These are phyloP conservation scores for Patellifolia procumbens DNA, from an alignment of 179 eudicot genomes.

Conservation along the genomic window DNA sequence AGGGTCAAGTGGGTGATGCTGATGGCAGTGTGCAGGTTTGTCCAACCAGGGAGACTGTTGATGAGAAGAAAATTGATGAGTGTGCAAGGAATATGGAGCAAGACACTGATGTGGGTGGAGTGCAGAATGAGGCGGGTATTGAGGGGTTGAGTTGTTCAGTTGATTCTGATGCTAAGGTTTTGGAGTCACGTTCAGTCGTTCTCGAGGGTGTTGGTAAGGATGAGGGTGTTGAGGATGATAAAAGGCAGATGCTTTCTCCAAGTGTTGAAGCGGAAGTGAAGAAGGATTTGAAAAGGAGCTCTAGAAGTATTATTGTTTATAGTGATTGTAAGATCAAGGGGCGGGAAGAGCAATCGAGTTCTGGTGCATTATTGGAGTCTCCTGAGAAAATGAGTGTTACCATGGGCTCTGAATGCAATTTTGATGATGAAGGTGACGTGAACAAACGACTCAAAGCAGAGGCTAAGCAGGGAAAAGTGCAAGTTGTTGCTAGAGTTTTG, in stretches of 20 bases:
- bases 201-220: conserved; percentile 9
- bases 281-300: conserved; percentile 11
- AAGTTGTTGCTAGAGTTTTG: conserved; percentile 41
- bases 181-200: not conserved
- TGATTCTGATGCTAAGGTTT: not conserved
- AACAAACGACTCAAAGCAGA: conserved; percentile 16
- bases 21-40: conserved; percentile 1
- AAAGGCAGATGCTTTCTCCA: not conserved
- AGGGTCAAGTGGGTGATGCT: conserved; percentile 1
- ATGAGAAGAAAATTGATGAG: conserved; percentile 11
- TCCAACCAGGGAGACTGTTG: not conserved
- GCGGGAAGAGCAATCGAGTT: conserved; percentile 3
- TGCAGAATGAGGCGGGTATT: not conserved
- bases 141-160: conserved; percentile 20
- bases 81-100: conserved; percentile 1
- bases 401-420: conserved; percentile 27
- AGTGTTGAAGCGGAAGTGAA: conserved; percentile 12
- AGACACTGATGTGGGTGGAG: conserved; percentile 14
- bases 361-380: conserved; percentile 10
- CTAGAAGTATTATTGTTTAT: not conserved
- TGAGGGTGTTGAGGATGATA: conserved; percentile 11
- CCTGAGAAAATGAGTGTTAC: conserved; percentile 11
- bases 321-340: not conserved
- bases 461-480: conserved; percentile 22
- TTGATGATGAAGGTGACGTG: conserved; percentile 25